These are phyloP conservation scores for Pythium phragmitis DNA, from an alignment of 352 stramenopile genomes.

Conservation along the genomic window DNA sequence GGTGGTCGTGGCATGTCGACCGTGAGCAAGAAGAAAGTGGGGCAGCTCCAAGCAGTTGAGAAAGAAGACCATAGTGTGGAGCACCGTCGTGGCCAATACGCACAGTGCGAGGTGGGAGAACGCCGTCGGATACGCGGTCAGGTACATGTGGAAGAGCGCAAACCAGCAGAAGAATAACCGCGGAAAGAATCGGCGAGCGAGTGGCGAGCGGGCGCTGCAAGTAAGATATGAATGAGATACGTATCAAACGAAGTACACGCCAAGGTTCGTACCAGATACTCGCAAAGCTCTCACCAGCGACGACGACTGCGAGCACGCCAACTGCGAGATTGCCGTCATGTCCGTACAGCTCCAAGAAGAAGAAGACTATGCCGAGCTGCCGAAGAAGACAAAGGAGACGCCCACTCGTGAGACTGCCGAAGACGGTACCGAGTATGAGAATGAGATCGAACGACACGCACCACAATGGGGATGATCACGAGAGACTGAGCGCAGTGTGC, in stretches of 20 bases:
- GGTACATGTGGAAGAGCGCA: constrained; percentile 94
- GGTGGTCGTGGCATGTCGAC: neutral
- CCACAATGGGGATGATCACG: constrained; percentile 93
- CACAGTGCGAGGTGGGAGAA: constrained; percentile 90
- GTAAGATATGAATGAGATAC: neutral
- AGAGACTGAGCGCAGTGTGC: constrained; percentile 90
- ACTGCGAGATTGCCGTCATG: constrained; percentile 85
- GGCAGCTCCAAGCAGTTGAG: constrained; percentile 71
- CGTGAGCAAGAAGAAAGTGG: constrained; percentile 27
- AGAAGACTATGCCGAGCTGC: constrained; percentile 94
- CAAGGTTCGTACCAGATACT: constrained; percentile 62
- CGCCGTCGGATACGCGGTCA: constrained; percentile 92
- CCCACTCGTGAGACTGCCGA: too few species aligned
- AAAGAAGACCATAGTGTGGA: constrained; percentile 70
- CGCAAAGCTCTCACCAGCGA: constrained; percentile 89
- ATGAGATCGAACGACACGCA: constrained; percentile 22
- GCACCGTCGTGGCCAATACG: constrained; percentile 35
- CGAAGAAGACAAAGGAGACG: neutral
- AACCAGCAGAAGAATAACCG: constrained; percentile 93
- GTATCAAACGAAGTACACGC: neutral
- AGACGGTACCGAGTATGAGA: too few species aligned
- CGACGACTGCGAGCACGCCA: constrained; percentile 85
- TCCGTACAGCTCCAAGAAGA: constrained; percentile 95
- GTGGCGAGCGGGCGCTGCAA: constrained; percentile 60
- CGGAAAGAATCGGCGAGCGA: constrained; percentile 85